These are phyloP conservation scores for Mycena crocata DNA, from an alignment of 768 basidiomycete species.

Conservation along the genomic window DNA sequence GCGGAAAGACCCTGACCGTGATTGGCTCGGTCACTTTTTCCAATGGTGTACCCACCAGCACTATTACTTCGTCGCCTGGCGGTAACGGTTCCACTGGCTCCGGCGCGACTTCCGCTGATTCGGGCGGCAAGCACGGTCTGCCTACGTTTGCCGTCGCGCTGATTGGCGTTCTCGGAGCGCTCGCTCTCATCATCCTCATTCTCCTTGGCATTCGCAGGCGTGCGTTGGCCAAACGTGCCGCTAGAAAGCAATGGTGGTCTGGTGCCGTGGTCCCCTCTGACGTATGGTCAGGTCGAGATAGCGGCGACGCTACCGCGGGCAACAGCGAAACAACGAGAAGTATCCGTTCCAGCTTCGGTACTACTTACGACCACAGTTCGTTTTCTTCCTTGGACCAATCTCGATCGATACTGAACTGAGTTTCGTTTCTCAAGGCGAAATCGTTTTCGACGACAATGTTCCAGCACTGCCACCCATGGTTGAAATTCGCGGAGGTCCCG, in stretches of 20 bases:
- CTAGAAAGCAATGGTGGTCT: constrained; percentile 18
- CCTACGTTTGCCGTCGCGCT: constrained; percentile 6
- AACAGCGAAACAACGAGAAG: too few species aligned
- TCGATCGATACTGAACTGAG: constrained; percentile 10
- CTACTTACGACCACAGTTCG: constrained; percentile 35
- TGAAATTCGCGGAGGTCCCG: constrained; percentile 57
- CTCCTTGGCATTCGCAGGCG: constrained; percentile 22
- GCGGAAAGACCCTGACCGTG: constrained; percentile 29
- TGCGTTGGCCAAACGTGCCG: constrained; percentile 16
- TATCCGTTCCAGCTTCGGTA: too few species aligned
- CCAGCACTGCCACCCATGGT: constrained; percentile 62
- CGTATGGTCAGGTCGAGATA: too few species aligned
- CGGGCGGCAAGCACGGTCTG: constrained; percentile 20
- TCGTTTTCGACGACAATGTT: constrained; percentile 30
- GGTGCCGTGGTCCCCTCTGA: too few species aligned
- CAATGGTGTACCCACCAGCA: constrained; percentile 23
- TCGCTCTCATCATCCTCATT: constrained; percentile 9
- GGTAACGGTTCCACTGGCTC: constrained; percentile 21
- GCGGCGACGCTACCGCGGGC: too few species aligned
- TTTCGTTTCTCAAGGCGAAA: constrained; percentile 25
- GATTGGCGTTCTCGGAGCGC: constrained; percentile 19
- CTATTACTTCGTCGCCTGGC: constrained; percentile 6
- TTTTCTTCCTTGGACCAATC: background rate
- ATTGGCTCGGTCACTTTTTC: constrained; percentile 24
- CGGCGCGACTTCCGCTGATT: constrained; percentile 8